phyloP scores from a whole-genome alignment of 192 early-diverging fungal genomes.

The Coemansia sp. region DNA sequence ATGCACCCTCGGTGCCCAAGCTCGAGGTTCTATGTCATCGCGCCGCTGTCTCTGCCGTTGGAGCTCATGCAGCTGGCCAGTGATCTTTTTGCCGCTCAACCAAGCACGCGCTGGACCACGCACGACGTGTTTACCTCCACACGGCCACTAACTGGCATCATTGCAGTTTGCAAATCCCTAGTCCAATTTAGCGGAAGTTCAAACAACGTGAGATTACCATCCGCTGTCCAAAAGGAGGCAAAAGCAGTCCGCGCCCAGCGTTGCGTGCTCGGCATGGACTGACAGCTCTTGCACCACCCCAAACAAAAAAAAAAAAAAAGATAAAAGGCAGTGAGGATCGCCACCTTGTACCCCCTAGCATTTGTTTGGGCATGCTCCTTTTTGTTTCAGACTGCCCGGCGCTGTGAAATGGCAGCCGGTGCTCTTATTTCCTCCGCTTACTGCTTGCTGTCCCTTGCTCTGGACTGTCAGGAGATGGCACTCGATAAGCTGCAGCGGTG shows the following conservation, averaged over 20 bases:
- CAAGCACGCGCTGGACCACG: too few relatives aligned
- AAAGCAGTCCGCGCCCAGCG: not conserved
- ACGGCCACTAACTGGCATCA: not conserved
- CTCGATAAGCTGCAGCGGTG: too few relatives aligned
- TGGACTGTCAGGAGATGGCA: too few relatives aligned
- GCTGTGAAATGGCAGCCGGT: not conserved
- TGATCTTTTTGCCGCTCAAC: not conserved
- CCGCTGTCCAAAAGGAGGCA: not conserved
- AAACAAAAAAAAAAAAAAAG: slow-evolving; percentile 2
- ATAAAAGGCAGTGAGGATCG: not conserved
- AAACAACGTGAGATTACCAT: not conserved
- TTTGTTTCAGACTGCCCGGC: too few relatives aligned
- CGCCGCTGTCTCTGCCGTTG: not conserved
- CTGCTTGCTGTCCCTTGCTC: too few relatives aligned
- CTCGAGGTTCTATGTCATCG: not conserved
- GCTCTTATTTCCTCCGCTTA: not conserved
- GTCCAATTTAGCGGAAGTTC: not conserved
- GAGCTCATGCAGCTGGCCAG: not conserved
- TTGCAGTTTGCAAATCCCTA: not conserved
- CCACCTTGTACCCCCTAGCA: slow-evolving; percentile 1
- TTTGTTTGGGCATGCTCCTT: too few relatives aligned
- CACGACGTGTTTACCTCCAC: not conserved
- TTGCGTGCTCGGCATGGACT: not conserved
- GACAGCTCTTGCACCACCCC: not conserved
- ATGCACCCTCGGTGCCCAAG: not conserved